A percentile compares a stretch with the other conserved stretches of the same genome.
phyloP scores from a whole-genome alignment of 2,329 filamentous ascomycete genomes.

The Orbilia ellipsospora region DNA sequence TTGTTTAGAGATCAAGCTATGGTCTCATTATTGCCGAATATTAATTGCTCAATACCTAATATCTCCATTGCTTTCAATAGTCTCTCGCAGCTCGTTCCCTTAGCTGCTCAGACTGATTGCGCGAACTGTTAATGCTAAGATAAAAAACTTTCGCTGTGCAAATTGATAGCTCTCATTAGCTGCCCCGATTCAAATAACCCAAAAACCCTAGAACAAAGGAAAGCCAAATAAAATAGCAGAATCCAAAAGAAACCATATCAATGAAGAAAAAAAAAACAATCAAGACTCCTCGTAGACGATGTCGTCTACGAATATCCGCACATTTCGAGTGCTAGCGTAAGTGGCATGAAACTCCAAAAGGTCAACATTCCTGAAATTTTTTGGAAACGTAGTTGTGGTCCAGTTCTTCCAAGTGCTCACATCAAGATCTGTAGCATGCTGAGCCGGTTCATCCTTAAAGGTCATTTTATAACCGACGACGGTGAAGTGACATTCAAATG shows the following conservation, averaged over 20 bases:
- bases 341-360: constrained; percentile 41
- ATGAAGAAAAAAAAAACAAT: not conserved
- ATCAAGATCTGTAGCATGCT: constrained; percentile 29
- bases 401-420: constrained; percentile 4
- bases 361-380: constrained; percentile 33
- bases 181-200: too few species aligned
- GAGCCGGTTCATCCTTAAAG: constrained; percentile 20
- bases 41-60: too few species aligned
- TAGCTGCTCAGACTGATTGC: too few species aligned
- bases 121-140: too few species aligned
- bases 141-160: too few species aligned
- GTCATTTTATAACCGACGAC: constrained; percentile 29
- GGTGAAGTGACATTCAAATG: constrained; percentile 40
- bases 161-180: too few species aligned
- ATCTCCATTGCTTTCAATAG: too few species aligned
- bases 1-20: too few species aligned
- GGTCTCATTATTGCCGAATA: too few species aligned
- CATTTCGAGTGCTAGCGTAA: constrained; percentile 32
- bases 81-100: too few species aligned
- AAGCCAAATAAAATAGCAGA: too few species aligned
- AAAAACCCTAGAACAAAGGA: not conserved
- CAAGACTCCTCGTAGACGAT: constrained; percentile 22
- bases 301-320: constrained; percentile 33
- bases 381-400: constrained; percentile 21
- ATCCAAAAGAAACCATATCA: not conserved